These are phyloP conservation scores for Vigna hirtella DNA, from an alignment of 306 rosid genomes.

Conservation along the genomic window DNA sequence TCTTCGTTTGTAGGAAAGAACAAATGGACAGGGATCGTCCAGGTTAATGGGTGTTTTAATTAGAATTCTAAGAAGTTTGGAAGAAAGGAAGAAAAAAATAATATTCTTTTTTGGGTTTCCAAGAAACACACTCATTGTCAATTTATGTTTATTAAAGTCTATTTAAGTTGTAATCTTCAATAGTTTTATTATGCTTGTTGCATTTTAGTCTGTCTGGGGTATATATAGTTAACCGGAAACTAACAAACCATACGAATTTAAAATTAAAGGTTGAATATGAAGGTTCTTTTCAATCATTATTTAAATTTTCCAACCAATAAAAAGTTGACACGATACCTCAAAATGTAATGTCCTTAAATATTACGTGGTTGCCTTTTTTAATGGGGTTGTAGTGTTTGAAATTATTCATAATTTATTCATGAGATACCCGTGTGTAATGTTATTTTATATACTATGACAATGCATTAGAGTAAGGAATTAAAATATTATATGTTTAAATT, in stretches of 20 bases:
- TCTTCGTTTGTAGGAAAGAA: conserved; percentile 22
- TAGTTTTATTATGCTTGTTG: background rate
- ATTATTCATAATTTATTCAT: background rate
- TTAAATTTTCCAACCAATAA: background rate
- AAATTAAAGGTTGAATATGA: background rate
- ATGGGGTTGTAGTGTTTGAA: background rate
- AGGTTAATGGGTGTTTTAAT: background rate
- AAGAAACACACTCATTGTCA: background rate
- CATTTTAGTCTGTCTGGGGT: background rate
- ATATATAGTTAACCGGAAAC: background rate
- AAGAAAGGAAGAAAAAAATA: background rate
- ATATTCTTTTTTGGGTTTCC: background rate
- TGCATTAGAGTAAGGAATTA: background rate
- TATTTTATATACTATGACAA: too few relatives aligned
- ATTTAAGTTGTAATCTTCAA: background rate
- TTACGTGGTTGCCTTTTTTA: background rate
- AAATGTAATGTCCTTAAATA: background rate
- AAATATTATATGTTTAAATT: background rate
- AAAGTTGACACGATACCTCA: background rate
- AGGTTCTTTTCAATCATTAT: background rate
- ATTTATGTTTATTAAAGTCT: background rate
- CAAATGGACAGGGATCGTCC: conserved; percentile 39
- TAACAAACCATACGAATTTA: background rate
- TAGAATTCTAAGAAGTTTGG: background rate
- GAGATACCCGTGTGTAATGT: too few relatives aligned